A percentile compares a stretch with the other conserved stretches of the same genome.
These are phyloP conservation scores for Kurtzmaniella cleridarum DNA, from an alignment of 805 yeast genomes.

Conservation along the genomic window DNA sequence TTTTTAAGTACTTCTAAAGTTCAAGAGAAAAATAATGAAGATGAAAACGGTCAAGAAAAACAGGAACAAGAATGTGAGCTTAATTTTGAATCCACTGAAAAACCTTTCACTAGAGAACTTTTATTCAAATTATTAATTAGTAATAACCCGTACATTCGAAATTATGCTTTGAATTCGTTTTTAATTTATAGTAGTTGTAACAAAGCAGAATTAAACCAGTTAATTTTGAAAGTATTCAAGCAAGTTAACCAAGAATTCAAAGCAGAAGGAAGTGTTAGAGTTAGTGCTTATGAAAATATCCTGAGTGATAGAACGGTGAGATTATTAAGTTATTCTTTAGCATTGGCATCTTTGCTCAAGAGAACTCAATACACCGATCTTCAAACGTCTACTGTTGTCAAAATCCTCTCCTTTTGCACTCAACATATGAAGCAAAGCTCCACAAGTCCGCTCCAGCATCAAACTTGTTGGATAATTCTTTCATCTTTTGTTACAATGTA, in stretches of 20 bases:
- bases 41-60: conserved; percentile 3
- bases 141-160: conserved; percentile 28
- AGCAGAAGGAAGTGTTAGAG: conserved; percentile 3
- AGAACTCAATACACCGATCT: conserved; percentile 29
- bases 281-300: conserved; percentile 14
- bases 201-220: conserved; percentile 29
- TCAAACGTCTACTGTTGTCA: conserved; percentile 36
- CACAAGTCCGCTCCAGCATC: conserved; percentile 9
- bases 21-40: conserved; percentile 6
- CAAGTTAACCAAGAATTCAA: conserved; percentile 25
- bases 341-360: conserved; percentile 29
- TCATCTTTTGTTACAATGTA: conserved; percentile 35
- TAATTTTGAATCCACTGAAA: conserved; percentile 9
- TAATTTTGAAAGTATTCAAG: conserved; percentile 27
- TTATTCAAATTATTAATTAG: conserved; percentile 29
- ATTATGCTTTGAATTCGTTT: conserved; percentile 28
- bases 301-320: conserved; percentile 14
- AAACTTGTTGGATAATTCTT: conserved; percentile 35
- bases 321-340: conserved; percentile 29
- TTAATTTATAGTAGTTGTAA: conserved; percentile 24
- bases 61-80: conserved; percentile 1
- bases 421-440: conserved; percentile 37
- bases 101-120: conserved; percentile 23
- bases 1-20: conserved; percentile 11
- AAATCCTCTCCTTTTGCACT: conserved; percentile 40